Evolutionary conservation across 371 early-diverging fungal species (phyloP).

Genomic region (Mortierella sp.): DNA sequence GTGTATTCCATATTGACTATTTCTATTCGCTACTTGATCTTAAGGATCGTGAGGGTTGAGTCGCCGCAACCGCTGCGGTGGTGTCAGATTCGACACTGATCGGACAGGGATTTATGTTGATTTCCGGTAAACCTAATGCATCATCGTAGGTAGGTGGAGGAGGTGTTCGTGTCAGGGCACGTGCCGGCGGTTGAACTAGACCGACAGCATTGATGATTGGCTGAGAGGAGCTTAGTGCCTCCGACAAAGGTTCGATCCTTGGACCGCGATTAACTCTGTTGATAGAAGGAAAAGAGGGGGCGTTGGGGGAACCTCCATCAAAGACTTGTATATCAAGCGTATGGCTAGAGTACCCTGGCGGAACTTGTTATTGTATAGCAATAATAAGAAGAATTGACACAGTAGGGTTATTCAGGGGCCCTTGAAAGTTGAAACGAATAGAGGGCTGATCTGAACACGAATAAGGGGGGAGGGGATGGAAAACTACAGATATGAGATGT

Average conservation of each 20-base stretch:
- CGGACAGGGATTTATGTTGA: background rate
- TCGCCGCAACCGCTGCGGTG: background rate
- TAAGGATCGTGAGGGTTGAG: background rate
- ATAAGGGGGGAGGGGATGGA: background rate
- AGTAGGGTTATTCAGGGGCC: background rate
- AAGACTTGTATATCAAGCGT: constrained; percentile 3
- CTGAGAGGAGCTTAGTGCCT: background rate
- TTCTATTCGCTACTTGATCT: background rate
- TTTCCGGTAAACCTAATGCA: background rate
- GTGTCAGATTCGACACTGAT: background rate
- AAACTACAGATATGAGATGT: background rate
- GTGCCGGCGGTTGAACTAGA: constrained; percentile 11
- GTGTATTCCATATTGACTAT: background rate
- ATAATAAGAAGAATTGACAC: background rate
- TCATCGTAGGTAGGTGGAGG: constrained; percentile 11
- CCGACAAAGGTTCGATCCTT: background rate
- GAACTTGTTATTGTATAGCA: background rate
- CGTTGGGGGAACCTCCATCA: background rate
- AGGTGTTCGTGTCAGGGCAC: constrained; percentile 3
- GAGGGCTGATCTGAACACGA: background rate
- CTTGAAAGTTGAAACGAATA: constrained; percentile 5
- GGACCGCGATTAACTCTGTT: background rate
- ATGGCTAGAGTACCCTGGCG: constrained; percentile 13
- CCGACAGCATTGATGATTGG: background rate
- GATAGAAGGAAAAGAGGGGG: background rate